Base-by-base conservation (phyloP, 192 early-diverging fungal genomes). In the Backusella sp. region DNA sequence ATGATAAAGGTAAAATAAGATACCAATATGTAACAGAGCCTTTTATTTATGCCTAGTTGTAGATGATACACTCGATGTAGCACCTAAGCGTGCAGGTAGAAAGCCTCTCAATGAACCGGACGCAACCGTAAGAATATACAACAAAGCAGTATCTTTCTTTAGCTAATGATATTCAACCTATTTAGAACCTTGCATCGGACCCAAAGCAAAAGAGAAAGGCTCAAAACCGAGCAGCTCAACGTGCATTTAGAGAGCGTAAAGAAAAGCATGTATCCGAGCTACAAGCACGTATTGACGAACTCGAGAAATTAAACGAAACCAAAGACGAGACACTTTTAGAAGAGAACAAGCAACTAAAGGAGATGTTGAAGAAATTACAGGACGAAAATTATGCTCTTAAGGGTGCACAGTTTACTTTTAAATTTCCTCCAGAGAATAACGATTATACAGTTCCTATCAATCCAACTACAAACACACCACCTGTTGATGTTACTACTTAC, bases 211-310 rank as follows among this genome's bases (percentile, higher is more conserved):
- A 82, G n/a, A 68, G 81, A n/a, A 82, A 82, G 52, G 81, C 81
- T 0, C 81, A 82, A 35, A 82, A 82, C 41, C 53, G 81, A 68
- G 73, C 74, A 7, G 81, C 81, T 36, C 81, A 82, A 34, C 73
- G 81, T 15, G 79, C 79, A 19, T 80, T 80, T 36, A 69, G 95
- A 52, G 94, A 96, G 71, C 91, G 95, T 66, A 94, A 93, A 77
- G 91, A 95, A 74, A 86, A 89, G 72, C 93, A 95, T 76, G 89
- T 95, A 17, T 87, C 91, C 77, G 87, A 90, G 12, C 86, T 96
- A 11, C 94, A 95, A 82, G 90, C 85, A 36, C 84, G 88, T 42
- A 92, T 95, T 52, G 86, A 90, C 68, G 91, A 89, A 52, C 84
- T 95, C 8, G 89, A 92, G 44, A 90, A 90, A 42, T 19, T 70